These are phyloP conservation scores for Elongisporangium prolatum DNA, from an alignment of 352 stramenopile genomes.

Conservation along the genomic window DNA sequence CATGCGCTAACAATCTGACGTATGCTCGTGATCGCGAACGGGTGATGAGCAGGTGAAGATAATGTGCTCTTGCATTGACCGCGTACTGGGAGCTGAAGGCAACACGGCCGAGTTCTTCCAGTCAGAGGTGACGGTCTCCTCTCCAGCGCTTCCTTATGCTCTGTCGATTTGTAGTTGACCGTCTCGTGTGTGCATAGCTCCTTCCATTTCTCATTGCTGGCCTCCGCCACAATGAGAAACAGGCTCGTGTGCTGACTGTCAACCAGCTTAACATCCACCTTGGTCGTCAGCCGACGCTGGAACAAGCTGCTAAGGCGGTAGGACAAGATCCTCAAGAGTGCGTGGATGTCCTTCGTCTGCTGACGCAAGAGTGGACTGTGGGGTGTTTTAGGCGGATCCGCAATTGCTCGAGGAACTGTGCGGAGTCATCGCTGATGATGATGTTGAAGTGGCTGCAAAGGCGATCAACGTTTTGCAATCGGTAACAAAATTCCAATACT, in stretches of 20 bases:
- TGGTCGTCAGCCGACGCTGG: conserved; percentile 34
- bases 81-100: conserved; percentile 50
- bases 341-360: neutral
- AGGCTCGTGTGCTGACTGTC: conserved; percentile 52
- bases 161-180: neutral
- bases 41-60: conserved; percentile 44
- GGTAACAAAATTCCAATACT: conserved; percentile 27
- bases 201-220: conserved; percentile 70
- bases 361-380: conserved; percentile 7
- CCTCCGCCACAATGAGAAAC: conserved; percentile 52
- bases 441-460: conserved; percentile 64
- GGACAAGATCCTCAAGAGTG: conserved; percentile 1
- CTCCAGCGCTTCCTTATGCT: neutral
- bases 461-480: conserved; percentile 54
- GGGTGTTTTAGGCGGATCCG: conserved; percentile 28
- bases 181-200: conserved; percentile 31
- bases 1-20: neutral
- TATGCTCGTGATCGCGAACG: neutral
- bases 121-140: conserved; percentile 30
- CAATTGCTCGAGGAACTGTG: conserved; percentile 55
- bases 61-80: conserved; percentile 74
- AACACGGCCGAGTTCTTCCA: conserved; percentile 66
- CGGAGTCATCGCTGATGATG: conserved; percentile 53
- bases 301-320: conserved; percentile 53
- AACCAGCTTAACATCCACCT: conserved; percentile 74